Base-by-base conservation (phyloP, 345 rosid species). In the Hibiscus trionum region DNA sequence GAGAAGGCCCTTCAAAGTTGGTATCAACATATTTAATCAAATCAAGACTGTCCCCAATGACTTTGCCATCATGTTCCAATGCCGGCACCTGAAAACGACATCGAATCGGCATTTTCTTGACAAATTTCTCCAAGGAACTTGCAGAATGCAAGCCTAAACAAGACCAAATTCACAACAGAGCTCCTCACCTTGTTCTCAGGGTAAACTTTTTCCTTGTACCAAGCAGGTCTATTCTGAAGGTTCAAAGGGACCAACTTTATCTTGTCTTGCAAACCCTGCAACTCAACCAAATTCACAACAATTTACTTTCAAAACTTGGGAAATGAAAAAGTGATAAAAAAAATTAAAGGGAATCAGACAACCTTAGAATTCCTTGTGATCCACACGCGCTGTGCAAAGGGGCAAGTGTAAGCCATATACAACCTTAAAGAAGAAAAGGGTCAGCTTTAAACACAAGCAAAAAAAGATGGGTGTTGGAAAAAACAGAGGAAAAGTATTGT, bases 301-400 rank as follows among this genome's bases (percentile, higher is more conserved):
- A 10, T 42, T 39, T 39, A 39, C 44, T 7, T 8, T 42, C 47
- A 42, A 42, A 42, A 42, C 12, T 42, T 42, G 47, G 47, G 47
- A 42, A 42, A 42, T 8, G 12, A 42, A 42, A 42, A 10, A 10
- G 3, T 8, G 10, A 1, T 4, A 2, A 5, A 44, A 60, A 39
- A 11, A 61, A 19, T 27, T 15, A 52, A 61, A 53, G 49, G 57
- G 3, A 61, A 47, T 29, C 31, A 35, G n/a, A 37, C 14, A 24
- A 90, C 96, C 97, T 94, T 91, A 69, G 76, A 72, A 78, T 94
- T 90, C 78, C 98, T 85, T 69, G 96, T 87, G 88, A 94, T 91
- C 98, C 98, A 91, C 66, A 78, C 96, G 35, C 98, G 90, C 78
- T 90, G 97, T 11, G 95, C 91, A 76, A 5, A 94, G 19, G 98